phyloP scores from a whole-genome alignment of 306 rosid genomes.

The Cicer bijugum region DNA sequence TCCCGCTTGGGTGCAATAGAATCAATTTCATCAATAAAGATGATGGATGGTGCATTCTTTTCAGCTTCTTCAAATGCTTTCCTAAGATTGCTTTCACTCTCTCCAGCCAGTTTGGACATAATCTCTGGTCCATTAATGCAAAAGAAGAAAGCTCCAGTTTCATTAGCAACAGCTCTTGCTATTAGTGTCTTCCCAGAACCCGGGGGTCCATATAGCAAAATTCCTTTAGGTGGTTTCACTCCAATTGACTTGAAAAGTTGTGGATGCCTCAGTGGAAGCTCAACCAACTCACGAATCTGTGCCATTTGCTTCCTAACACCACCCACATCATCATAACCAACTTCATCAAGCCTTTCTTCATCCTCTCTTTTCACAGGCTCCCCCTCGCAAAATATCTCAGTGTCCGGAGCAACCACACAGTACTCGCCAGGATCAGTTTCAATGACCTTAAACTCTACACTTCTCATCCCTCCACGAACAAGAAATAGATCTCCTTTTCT shows the following conservation, averaged over 20 bases:
- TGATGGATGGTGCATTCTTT: conserved; percentile 72
- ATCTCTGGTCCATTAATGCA: conserved; percentile 71
- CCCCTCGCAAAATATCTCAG: conserved; percentile 70
- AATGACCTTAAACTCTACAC: conserved; percentile 74
- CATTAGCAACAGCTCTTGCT: conserved; percentile 73
- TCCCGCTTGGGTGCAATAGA: conserved; percentile 76
- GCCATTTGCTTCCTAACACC: conserved; percentile 79
- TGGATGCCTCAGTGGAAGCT: conserved; percentile 72
- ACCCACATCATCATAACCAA: conserved; percentile 76
- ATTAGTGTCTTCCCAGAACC: conserved; percentile 72
- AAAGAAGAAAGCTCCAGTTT: conserved; percentile 73
- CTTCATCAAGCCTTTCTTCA: conserved; percentile 66
- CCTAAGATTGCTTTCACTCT: conserved; percentile 74
- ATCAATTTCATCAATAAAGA: conserved; percentile 72
- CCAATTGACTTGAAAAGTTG: conserved; percentile 73
- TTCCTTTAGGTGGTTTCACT: conserved; percentile 75
- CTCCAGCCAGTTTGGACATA: conserved; percentile 74
- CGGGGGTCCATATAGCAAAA: conserved; percentile 71
- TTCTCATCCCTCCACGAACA: conserved; percentile 74
- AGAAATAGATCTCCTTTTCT: conserved; percentile 73
- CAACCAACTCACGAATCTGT: conserved; percentile 72
- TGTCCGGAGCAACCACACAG: conserved; percentile 72
- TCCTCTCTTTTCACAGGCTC: conserved; percentile 72
- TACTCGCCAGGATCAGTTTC: conserved; percentile 71
- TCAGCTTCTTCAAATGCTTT: conserved; percentile 80